A percentile compares a stretch with the other conserved stretches of the same genome.
phyloP scores from a whole-genome alignment of 164 flowering plant genomes.

The Magnolia officinalis region DNA sequence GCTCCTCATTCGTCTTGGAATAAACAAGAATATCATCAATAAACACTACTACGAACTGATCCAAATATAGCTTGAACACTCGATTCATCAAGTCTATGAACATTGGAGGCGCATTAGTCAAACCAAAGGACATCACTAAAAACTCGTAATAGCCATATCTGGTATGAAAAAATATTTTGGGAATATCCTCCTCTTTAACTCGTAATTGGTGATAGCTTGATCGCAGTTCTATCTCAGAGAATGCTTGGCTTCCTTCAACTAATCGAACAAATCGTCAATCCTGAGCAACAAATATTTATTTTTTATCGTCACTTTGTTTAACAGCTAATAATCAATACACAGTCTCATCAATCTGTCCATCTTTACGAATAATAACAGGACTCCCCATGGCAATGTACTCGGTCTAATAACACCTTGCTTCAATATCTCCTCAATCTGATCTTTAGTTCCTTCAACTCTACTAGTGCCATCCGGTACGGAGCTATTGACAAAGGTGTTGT shows the following conservation, averaged over 20 bases:
- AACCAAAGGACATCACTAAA: too few species aligned
- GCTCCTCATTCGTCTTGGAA: not conserved
- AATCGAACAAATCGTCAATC: not conserved
- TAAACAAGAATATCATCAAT: too few species aligned
- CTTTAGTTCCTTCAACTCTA: not conserved
- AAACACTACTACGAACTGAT: too few species aligned
- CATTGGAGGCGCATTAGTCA: too few species aligned
- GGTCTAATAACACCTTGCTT: not conserved
- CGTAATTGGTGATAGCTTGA: not conserved
- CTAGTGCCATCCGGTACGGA: not conserved
- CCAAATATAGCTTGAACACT: too few species aligned
- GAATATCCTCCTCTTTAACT: too few species aligned
- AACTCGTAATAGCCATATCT: too few species aligned
- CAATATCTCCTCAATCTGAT: not conserved
- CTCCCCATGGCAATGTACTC: not conserved
- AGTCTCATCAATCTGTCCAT: not conserved
- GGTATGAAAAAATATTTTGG: too few species aligned
- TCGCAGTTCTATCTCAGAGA: not conserved
- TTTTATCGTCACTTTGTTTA: not conserved
- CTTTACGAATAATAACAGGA: not conserved
- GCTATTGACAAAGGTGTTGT: not conserved
- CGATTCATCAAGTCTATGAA: too few species aligned
- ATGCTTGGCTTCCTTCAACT: not conserved
- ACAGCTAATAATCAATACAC: not conserved
- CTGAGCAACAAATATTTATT: not conserved